Evolutionary conservation across 192 early-diverging fungal genomes (phyloP).

Genomic region (Backusella sp.): DNA sequence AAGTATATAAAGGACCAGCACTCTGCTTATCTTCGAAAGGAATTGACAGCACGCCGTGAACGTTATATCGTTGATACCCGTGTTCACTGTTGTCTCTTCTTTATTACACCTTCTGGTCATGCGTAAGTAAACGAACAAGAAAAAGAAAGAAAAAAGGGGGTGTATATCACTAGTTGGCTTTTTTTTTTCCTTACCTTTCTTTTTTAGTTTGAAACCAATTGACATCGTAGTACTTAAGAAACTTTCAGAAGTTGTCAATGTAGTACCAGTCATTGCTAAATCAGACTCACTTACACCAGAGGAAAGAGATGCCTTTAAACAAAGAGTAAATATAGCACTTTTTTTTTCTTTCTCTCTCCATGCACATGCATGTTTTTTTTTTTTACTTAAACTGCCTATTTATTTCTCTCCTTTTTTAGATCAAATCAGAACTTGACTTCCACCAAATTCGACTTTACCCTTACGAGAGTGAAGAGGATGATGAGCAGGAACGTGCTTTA

Average conservation of each 20-base stretch:
- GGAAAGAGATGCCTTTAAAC: constrained; percentile 80
- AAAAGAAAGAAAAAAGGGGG: neutral
- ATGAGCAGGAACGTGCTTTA: constrained; percentile 71
- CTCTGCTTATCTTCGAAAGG: constrained; percentile 90
- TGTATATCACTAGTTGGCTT: neutral
- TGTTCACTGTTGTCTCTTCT: constrained; percentile 94
- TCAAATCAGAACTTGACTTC: constrained; percentile 88
- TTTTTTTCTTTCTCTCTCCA: neutral
- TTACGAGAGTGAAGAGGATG: constrained; percentile 82
- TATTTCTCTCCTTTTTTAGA: constrained; percentile 35
- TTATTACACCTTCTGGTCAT: constrained; percentile 94
- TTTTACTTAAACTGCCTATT: neutral
- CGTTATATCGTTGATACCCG: constrained; percentile 91
- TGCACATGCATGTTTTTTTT: neutral
- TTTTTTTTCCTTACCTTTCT: neutral
- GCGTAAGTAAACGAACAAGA: constrained; percentile 52
- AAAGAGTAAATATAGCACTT: constrained; percentile 46
- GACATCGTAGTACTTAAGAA: constrained; percentile 85
- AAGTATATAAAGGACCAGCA: constrained; percentile 99
- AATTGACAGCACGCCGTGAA: constrained; percentile 84
- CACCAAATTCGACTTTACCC: constrained; percentile 92
- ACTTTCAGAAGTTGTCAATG: constrained; percentile 81
- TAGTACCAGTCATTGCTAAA: constrained; percentile 90
- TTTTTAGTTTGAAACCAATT: constrained; percentile 74
- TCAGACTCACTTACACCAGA: constrained; percentile 85